A percentile compares a stretch with the other conserved stretches of the same genome.
These are phyloP conservation scores for Trametes meyenii DNA, from an alignment of 768 basidiomycete species.

Conservation along the genomic window DNA sequence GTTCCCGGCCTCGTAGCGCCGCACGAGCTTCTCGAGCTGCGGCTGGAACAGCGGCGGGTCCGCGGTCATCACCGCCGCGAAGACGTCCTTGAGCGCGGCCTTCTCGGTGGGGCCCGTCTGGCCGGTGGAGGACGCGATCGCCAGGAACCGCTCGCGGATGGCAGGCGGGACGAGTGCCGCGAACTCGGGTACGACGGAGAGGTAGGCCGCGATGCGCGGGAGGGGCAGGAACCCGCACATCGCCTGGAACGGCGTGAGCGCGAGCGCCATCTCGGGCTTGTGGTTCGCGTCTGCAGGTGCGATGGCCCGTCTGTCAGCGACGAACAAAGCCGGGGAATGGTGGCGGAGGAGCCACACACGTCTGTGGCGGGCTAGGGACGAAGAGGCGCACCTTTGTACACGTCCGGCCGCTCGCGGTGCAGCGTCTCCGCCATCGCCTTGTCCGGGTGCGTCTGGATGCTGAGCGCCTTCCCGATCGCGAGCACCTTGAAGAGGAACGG, in stretches of 20 bases:
- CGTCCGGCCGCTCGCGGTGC: conserved; percentile 59
- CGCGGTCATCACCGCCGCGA: conserved; percentile 86
- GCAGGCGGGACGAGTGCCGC: conserved; percentile 63
- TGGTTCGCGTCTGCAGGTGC: conserved; percentile 88
- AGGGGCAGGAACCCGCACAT: conserved; percentile 94
- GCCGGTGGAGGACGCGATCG: conserved; percentile 45
- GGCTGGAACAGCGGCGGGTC: conserved; percentile 50
- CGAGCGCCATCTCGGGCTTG: conserved; percentile 99
- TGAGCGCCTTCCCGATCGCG: conserved; percentile 59
- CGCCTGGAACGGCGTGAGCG: conserved; percentile 86
- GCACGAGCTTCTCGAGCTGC: conserved; percentile 59
- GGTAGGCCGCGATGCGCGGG: conserved; percentile 63
- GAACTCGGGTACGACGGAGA: conserved; percentile 77
- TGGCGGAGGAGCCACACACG: not conserved
- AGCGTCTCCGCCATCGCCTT: conserved; percentile 54
- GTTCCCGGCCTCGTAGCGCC: conserved; percentile 57
- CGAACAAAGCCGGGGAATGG: not conserved
- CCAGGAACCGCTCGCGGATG: conserved; percentile 55
- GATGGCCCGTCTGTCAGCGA: conserved; percentile 47
- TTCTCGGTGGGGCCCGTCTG: conserved; percentile 54
- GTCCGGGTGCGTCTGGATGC: conserved; percentile 63
- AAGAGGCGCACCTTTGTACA: conserved; percentile 83
- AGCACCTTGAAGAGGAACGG: conserved; percentile 66
- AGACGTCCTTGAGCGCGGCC: conserved; percentile 70
- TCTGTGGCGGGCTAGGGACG: not conserved